Base-by-base conservation (phyloP, 768 basidiomycete genomes). In the Boletus insuetus region DNA sequence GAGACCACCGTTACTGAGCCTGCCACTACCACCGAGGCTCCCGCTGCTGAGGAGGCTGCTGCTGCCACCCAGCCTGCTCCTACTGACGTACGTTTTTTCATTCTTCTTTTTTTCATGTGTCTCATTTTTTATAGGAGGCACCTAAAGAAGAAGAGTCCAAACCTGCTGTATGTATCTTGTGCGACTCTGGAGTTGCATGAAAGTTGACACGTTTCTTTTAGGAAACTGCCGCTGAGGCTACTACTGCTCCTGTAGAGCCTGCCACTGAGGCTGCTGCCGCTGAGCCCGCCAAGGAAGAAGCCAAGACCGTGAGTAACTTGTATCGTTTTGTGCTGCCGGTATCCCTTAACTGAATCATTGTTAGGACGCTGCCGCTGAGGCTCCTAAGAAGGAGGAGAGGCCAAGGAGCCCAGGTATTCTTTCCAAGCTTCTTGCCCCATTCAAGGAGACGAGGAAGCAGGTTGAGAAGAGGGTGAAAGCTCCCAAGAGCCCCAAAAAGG, bases 351-450 rank as follows among this genome's bases (percentile, higher is more conserved):
- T 13, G 16, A 46, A 24, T 19, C 6, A 14, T 35, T 31, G 31
- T 49, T 51, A 58, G 61, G 43, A 75, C 78, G 76, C 76, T 17
- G 77, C 86, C 68, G 75, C 77, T 49, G 70, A 78, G 54, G 57
- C 75, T 31, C 9, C 67, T 4, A 86, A 87, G 82, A 91, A 90
- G 78, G 86, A 91, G 62, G 85, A 89, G 38, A 80, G 81, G 62
- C 87, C 89, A 64, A 89, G 86, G 83, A 91, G 89, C 75, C 89
- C 90, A 17, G 75, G 82, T 49, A 66, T 94, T 61, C 79, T 95
- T 54, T 69, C 84, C 63, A 94, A 88, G 74, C 75, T 95, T 58
- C 84, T 95, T 55, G 84, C 85, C 29, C 82, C 87, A 40, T 86
- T 93, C 81, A 91, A 89, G 77, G 71, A 71, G 41, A 65, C 69